Base-by-base conservation (phyloP, 2,329 filamentous ascomycete species). In the Neonectria ditissima region DNA sequence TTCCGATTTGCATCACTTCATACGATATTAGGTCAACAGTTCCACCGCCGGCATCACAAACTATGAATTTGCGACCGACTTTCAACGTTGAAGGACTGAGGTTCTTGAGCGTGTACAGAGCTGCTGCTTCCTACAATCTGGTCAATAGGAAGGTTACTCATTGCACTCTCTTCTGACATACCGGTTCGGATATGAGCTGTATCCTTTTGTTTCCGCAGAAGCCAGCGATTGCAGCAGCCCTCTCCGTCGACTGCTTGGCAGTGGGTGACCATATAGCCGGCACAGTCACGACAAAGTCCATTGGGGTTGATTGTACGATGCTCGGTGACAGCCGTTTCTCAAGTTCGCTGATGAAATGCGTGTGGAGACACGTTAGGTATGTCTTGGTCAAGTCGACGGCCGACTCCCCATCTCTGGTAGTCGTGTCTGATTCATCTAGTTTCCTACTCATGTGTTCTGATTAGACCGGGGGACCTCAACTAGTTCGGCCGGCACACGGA, bases 201-300 rank as follows among this genome's bases (percentile, higher is more conserved):
- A 85, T 82, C 6, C 79, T 76, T 22, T 81, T 77, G 16, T 76
- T 77, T 39, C 80, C 76, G 59, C 78, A 79, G 52, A 80, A 80
- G 7, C 78, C 78, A 11, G 78, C 78, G 69, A 78, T 76, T 26
- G 78, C 77, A 26, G 78, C 78, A 1, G 78, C 78, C 30, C 77
- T 69, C 61, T 80, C 78, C 10, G 84, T 88, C 37, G 80, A 80
- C 44, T 84, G 79, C 55, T 85, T 87, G 30, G 86, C 84, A 5
- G 78, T 77, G 47, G 87, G 84, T 39, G 82, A 85, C 86, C 86
- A 89, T 8, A 89, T 85, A 5, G 86, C 86, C 0, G 86, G 86
- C 0, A 88, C 85, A 0, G 86, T 87, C 20, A 88, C 75, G 47
- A 88, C 80, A 59, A 86, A 87, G 57, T 87, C 81, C 65, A 86